These are phyloP conservation scores for Nicotiana tabacum DNA, from an alignment of 257 asterid species.

Conservation along the genomic window DNA sequence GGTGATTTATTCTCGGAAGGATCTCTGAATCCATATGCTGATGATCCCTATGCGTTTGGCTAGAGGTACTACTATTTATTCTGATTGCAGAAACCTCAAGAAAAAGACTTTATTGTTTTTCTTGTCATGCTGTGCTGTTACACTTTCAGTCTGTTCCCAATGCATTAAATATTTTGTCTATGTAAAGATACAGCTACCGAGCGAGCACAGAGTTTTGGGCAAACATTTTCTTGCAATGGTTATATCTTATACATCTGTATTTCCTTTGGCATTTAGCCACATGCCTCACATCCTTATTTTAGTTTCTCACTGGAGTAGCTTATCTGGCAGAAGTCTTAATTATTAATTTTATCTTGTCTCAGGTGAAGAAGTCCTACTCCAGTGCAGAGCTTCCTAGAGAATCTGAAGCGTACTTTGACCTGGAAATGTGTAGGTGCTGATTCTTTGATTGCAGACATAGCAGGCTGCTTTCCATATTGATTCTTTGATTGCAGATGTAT, in stretches of 20 bases:
- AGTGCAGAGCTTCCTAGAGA: not conserved
- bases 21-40: constrained; percentile 89
- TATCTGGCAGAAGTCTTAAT: not conserved
- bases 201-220: not conserved
- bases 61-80: constrained; percentile 48
- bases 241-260: not conserved
- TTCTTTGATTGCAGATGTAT: not conserved
- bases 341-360: not conserved
- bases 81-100: constrained; percentile 1
- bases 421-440: not conserved
- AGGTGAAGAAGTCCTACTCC: not conserved
- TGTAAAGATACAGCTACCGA: not conserved
- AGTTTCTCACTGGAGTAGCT: not conserved
- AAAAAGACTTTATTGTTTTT: not conserved
- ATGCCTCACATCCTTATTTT: not conserved
- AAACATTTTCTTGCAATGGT: not conserved
- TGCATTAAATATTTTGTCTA: not conserved
- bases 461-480: not conserved
- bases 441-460: not conserved
- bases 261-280: not conserved
- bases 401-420: not conserved
- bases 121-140: not conserved
- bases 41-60: constrained; percentile 94
- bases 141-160: not conserved
- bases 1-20: constrained; percentile 96